These are phyloP conservation scores for Trichothecium roseum DNA, from an alignment of 2,329 filamentous ascomycete species.

Conservation along the genomic window DNA sequence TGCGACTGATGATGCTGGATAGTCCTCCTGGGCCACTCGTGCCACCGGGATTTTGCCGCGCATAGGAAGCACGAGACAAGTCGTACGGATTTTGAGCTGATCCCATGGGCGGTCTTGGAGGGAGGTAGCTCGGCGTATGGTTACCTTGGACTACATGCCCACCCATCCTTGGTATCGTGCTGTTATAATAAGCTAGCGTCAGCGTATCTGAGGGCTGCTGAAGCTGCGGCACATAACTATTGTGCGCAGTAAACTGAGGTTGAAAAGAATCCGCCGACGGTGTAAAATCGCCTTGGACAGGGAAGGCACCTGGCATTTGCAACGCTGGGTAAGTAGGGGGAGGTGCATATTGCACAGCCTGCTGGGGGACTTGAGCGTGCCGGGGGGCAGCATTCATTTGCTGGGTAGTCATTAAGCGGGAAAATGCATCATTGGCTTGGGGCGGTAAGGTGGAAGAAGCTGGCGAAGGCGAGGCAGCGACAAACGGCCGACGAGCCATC, in stretches of 20 bases:
- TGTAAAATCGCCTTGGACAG: background rate
- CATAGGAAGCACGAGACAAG: background rate
- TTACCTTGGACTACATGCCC: no score
- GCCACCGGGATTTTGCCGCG: background rate
- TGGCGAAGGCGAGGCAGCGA: conserved; percentile 9
- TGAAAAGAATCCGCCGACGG: background rate
- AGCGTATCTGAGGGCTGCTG: no score
- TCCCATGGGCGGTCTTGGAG: background rate
- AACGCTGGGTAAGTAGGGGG: conserved; percentile 7
- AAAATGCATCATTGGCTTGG: conserved; percentile 13
- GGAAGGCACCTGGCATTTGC: conserved; percentile 6
- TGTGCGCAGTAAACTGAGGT: background rate
- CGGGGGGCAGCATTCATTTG: conserved; percentile 7
- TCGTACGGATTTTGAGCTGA: background rate
- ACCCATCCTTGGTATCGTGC: no score
- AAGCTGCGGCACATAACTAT: no score
- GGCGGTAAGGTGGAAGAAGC: background rate
- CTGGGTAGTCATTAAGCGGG: conserved; percentile 18
- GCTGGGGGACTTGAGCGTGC: background rate
- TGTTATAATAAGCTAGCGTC: no score
- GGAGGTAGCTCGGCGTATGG: background rate
- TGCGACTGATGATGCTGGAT: conserved; percentile 24
- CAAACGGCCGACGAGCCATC: conserved; percentile 17
- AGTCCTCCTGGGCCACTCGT: conserved; percentile 9
- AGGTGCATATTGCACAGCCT: conserved; percentile 1